A percentile compares a stretch with the other conserved stretches of the same genome.
These are phyloP conservation scores for Bertia moriformis DNA, from an alignment of 2,329 filamentous ascomycete genomes.

Conservation along the genomic window DNA sequence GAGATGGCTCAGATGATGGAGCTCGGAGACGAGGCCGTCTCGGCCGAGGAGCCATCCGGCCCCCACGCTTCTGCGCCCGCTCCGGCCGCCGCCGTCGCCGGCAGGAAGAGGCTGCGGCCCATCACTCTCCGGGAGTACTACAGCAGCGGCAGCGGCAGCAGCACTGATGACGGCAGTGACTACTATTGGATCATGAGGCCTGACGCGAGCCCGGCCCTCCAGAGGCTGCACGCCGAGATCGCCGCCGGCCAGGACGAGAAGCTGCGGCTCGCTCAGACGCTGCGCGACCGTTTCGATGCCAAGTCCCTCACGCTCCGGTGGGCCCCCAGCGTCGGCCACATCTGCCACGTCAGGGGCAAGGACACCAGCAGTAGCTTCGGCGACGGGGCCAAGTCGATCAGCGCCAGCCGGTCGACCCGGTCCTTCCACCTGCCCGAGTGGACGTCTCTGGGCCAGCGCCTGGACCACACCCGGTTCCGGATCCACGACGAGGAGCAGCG, in stretches of 20 bases:
- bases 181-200: constrained; percentile 60
- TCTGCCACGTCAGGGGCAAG: constrained; percentile 79
- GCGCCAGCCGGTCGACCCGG: constrained; percentile 68
- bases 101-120: constrained; percentile 16
- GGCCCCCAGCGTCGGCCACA: constrained; percentile 75
- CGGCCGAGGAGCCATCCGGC: constrained; percentile 44
- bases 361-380: constrained; percentile 12
- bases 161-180: too few relatives aligned
- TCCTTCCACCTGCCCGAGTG: constrained; percentile 75
- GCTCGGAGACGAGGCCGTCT: constrained; percentile 59
- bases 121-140: constrained; percentile 40
- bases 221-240: constrained; percentile 54
- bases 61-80: constrained; percentile 38
- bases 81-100: constrained; percentile 17
- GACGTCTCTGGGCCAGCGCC: constrained; percentile 63
- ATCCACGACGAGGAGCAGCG: constrained; percentile 75
- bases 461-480: constrained; percentile 64
- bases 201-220: constrained; percentile 51
- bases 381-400: constrained; percentile 36
- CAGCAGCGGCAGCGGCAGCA: constrained; percentile 38
- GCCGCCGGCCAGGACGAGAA: constrained; percentile 46
- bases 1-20: constrained; percentile 57
- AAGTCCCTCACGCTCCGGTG: constrained; percentile 65
- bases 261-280: constrained; percentile 34
- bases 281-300: constrained; percentile 47